Conservation (phyloP, 768 basidiomycete species). For the Chalciporus pseudorubinellus region DNA sequence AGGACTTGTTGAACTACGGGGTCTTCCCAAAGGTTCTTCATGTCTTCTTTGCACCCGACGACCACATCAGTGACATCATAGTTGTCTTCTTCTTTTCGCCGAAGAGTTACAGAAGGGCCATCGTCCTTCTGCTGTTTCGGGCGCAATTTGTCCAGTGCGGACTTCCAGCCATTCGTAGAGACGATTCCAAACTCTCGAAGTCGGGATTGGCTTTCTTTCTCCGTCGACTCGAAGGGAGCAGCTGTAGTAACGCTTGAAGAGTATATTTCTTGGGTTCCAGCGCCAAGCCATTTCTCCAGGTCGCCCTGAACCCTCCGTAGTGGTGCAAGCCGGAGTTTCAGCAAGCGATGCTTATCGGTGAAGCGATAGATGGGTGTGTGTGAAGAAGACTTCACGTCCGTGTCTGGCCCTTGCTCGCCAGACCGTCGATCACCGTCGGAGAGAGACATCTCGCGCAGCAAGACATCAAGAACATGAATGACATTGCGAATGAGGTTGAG, state of each 20-base stretch:
- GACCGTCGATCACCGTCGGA: slow-evolving; percentile 24
- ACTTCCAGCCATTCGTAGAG: slow-evolving; percentile 65
- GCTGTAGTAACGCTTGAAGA: slow-evolving; percentile 39
- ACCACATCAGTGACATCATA: slow-evolving; percentile 60
- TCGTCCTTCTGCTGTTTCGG: slow-evolving; percentile 21
- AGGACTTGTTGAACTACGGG: slow-evolving; percentile 60
- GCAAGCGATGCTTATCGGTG: slow-evolving; percentile 58
- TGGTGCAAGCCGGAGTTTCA: slow-evolving; percentile 58
- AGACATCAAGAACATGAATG: slow-evolving; percentile 56
- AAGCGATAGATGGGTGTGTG: slow-evolving; percentile 37
- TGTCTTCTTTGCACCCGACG: slow-evolving; percentile 60
- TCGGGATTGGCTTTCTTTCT: slow-evolving; percentile 19
- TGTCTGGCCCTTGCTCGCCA: slow-evolving; percentile 3
- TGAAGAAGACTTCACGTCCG: slow-evolving; percentile 14
- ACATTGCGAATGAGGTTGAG: slow-evolving; percentile 79
- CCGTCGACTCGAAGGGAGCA: slow-evolving; percentile 33
- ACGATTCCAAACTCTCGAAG: slow-evolving; percentile 57
- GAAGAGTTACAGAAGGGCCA: slow-evolving; percentile 16
- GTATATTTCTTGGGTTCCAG: slow-evolving; percentile 52
- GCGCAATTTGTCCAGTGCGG: slow-evolving; percentile 56
- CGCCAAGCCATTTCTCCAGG: slow-evolving; percentile 59
- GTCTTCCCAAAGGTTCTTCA: slow-evolving; percentile 69
- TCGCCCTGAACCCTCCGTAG: slow-evolving; percentile 56
- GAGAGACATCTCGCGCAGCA: slow-evolving; percentile 55
- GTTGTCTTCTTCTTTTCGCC: slow-evolving; percentile 40